Conservation (phyloP, 2,329 filamentous ascomycete species). For the Stagonosporopsis cucurbitacearum region DNA sequence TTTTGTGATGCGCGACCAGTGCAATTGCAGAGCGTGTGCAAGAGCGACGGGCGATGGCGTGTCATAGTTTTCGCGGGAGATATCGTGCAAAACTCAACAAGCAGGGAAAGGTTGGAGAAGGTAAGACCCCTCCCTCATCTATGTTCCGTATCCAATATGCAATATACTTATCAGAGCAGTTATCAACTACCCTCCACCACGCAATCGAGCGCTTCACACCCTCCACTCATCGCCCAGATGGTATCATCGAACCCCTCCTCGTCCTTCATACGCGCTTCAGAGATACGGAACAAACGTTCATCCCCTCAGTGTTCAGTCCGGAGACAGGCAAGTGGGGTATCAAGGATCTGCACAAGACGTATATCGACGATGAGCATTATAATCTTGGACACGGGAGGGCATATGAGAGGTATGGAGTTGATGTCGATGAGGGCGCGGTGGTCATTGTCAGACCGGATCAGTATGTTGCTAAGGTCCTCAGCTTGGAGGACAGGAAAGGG, state of each 20-base stretch:
- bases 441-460: constrained; percentile 67
- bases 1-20: constrained; percentile 65
- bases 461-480: constrained; percentile 49
- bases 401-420: constrained; percentile 63
- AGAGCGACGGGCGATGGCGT: constrained; percentile 60
- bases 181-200: constrained; percentile 26
- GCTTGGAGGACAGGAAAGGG: constrained; percentile 16
- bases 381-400: constrained; percentile 63
- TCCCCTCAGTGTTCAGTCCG: constrained; percentile 64
- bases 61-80: constrained; percentile 59
- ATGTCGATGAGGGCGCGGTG: constrained; percentile 45
- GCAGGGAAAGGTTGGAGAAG: constrained; percentile 44
- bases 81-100: constrained; percentile 36
- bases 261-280: constrained; percentile 59
- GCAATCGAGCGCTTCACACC: constrained; percentile 55
- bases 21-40: constrained; percentile 58
- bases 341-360: constrained; percentile 65
- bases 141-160: too few species aligned
- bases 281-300: constrained; percentile 58
- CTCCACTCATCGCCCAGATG: constrained; percentile 55
- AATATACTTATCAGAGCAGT: constrained; percentile 16
- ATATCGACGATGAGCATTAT: constrained; percentile 64
- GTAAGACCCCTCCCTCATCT: constrained; percentile 33
- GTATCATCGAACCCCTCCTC: constrained; percentile 64
- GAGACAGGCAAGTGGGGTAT: constrained; percentile 62